Conservation (phyloP, 2,329 filamentous ascomycete genomes). For the Teratosphaeria zuluensis region DNA sequence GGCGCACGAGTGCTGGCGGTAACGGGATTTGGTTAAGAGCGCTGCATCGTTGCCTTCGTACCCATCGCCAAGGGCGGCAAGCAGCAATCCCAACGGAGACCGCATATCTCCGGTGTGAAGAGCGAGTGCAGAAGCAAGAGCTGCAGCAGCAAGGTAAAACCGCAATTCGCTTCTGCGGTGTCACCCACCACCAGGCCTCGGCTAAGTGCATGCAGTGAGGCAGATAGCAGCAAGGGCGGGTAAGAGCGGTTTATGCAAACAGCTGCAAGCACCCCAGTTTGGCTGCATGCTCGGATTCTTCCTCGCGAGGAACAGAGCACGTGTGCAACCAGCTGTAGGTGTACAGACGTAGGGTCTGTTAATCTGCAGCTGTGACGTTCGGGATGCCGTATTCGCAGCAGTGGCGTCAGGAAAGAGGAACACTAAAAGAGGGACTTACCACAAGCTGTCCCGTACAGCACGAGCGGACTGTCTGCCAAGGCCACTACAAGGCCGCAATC, state of each 20-base stretch:
- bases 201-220: background rate
- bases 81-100: background rate
- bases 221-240: background rate
- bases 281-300: background rate
- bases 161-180: background rate
- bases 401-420: background rate
- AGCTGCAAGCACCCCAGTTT: background rate
- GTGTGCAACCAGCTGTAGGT: background rate
- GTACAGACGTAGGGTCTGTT: background rate
- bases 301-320: background rate
- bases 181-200: background rate
- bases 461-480: background rate
- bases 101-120: background rate
- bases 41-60: background rate
- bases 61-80: background rate
- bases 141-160: background rate
- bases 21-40: background rate
- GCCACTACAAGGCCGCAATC: slow-evolving; percentile 1
- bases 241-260: background rate
- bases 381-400: background rate
- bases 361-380: background rate
- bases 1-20: background rate
- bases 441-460: background rate
- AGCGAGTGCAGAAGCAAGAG: background rate
- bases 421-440: background rate